Base-by-base conservation (phyloP, 1,284 basidiomycete genomes). In the Cryptococcus neoformans region DNA sequence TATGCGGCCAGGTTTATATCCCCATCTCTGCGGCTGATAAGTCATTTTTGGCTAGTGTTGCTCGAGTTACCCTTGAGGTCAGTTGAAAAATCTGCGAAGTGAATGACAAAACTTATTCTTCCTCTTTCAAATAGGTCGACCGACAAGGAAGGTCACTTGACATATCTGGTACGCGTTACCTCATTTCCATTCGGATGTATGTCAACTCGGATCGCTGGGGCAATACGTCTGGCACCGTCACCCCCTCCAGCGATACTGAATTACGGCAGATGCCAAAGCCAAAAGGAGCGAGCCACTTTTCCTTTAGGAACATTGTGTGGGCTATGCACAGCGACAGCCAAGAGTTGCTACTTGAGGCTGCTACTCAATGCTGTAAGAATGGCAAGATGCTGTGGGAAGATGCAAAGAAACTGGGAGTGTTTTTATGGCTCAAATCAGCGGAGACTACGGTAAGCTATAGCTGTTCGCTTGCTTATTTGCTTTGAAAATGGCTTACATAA, bases 301-400 rank as follows among this genome's bases (percentile, higher is more conserved):
- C 90, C 17, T 94, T 90, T 73, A 85, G 92, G 41, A 94, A 97
- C 72, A 90, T 94, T 78, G 82, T 95, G 8, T 98, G 93, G 92
- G 94, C 93, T 0, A 92, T 88, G 67, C 89, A 95, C 69, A 96
- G 92, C 70, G 89, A 95, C 73, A 90, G 86, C 66, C 92, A 98
- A 68, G 90, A 89, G 21, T 76, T 95, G 41, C 77, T 98, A 11
- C 74, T 97, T 39, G 81, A 82, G 28, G 85, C 86, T 2, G 87
- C 90, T 0, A 82, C 83, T 3, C 76, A 83, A 8, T 86, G 89
- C 6, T 92, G 89, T 64, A 82, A 81, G 21, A 67, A 73, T 57
- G 86, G 85, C 1, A 94, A 90, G 77, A 88, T 97, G 84, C 76
- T 83, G 45, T 97, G 94, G 94, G 77, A 81, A 8, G 89, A 93